Evolutionary conservation across 306 rosid genomes (phyloP), one percentile per base, ranked within the genome.

Genomic region (Comarum palustre): DNA sequence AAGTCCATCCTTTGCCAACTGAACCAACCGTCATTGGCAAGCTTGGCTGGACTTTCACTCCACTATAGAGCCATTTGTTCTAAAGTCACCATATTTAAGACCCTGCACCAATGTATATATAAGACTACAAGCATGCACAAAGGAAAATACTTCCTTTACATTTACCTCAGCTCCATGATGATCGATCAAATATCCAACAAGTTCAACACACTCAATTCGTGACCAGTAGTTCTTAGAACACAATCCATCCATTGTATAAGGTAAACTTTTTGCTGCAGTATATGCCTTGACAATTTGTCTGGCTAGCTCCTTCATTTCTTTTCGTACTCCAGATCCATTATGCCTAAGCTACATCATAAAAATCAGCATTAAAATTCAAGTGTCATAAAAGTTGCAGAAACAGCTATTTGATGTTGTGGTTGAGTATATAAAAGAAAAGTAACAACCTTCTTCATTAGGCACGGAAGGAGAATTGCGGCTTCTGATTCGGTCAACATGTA

Each of bases 321-420:
- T 96, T 47, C 96, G 85, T 41, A 92, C 96, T 82, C 92, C 90
- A 91, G 89, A 97, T 69, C 92, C 90, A 78, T 95, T 95, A 82
- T 95, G 99, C 66, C 99, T 97, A 43, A 86, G 85, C 99, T 95
- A 90, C 82, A n/a, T n/a, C n/a, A n/a, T n/a, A n/a, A n/a, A n/a
- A n/a, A n/a, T n/a, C n/a, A 75, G 64, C 63, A 71, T 22, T 29
- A 5, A 36, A 69, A 68, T 20, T 14, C 20, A 20, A 43, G 6
- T 42, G 54, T 20, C 50, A 38, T 57, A 39, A 14, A 14, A 15
- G 31, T 47, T 51, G 41, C 39, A 8, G 25, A 34, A 51, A 36
- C 47, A 38, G 27, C 16, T 29, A 67, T 46, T n/a, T 47, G 39
- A 36, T 52, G 12, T 60, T 34, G 45, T 22, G 67, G 66, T 16